Percentiles rank a stretch among this genome's conserved stretches.
These are phyloP conservation scores for Lachnellula hyalina DNA, from an alignment of 2,329 filamentous ascomycete genomes.

Conservation along the genomic window DNA sequence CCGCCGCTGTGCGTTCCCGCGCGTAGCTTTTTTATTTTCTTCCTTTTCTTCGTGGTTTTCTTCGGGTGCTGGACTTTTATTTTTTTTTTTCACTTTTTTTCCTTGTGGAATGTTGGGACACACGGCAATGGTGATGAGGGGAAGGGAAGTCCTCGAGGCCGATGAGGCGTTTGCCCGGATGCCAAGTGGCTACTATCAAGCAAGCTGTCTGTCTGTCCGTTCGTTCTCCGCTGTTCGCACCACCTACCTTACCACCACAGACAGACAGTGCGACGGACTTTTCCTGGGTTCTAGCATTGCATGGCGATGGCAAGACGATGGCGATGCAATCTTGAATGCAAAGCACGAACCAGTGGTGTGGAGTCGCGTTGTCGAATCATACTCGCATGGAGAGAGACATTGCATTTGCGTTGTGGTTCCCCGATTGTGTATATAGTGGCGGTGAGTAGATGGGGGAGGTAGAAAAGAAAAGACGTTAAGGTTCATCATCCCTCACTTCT, in stretches of 20 bases:
- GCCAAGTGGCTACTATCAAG: not conserved
- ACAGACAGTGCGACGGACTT: not conserved
- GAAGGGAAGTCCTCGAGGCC: not conserved
- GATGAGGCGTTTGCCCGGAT: not conserved
- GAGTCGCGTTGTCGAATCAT: not conserved
- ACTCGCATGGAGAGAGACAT: not conserved
- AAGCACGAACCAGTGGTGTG: not conserved
- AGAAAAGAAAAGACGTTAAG: not conserved
- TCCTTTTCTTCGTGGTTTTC: not conserved
- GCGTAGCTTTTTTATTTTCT: not conserved
- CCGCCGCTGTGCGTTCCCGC: not conserved
- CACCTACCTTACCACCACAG: not conserved
- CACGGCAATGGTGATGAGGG: not conserved
- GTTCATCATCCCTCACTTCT: not conserved
- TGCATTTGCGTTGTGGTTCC: not conserved
- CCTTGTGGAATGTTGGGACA: not conserved
- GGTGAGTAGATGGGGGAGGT: not conserved
- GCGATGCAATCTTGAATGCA: not conserved
- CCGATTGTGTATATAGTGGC: not conserved
- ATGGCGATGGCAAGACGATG: not conserved
- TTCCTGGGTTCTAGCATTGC: not conserved
- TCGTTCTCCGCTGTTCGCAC: not conserved
- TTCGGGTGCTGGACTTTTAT: not conserved
- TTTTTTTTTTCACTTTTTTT: not conserved
- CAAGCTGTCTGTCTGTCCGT: too few relatives aligned